phyloP scores from a whole-genome alignment of 2,329 filamentous ascomycete species.

The Talaromyces sp. region DNA sequence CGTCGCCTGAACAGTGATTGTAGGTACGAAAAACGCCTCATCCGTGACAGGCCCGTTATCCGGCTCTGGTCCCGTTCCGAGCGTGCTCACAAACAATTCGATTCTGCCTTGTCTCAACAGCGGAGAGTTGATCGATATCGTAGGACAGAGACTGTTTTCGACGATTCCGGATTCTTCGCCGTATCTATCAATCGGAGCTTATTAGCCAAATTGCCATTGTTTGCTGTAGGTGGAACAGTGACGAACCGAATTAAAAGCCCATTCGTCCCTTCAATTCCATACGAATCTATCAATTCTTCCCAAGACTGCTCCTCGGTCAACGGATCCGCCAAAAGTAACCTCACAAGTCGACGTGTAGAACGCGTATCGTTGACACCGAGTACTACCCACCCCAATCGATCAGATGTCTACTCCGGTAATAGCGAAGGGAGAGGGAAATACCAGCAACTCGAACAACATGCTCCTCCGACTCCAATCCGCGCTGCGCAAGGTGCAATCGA shows the following conservation, averaged over 20 bases:
- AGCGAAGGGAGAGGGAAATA: slow-evolving; percentile 23
- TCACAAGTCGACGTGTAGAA: slow-evolving; percentile 60
- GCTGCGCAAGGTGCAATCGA: slow-evolving; percentile 58
- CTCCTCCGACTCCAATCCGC: slow-evolving; percentile 56
- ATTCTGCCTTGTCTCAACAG: slow-evolving; percentile 56
- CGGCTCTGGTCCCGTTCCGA: slow-evolving; percentile 50
- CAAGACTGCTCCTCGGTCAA: slow-evolving; percentile 62
- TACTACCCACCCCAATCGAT: slow-evolving; percentile 34
- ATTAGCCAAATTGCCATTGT: background rate
- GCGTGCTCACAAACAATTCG: slow-evolving; percentile 59
- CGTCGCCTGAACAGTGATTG: slow-evolving; percentile 67
- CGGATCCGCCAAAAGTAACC: slow-evolving; percentile 69
- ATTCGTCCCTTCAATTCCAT: slow-evolving; percentile 49
- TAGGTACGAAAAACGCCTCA: slow-evolving; percentile 72
- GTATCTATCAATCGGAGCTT: slow-evolving; percentile 43
- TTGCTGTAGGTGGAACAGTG: background rate
- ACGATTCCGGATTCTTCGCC: slow-evolving; percentile 52
- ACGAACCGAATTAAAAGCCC: slow-evolving; percentile 61
- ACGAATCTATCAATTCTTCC: slow-evolving; percentile 61
- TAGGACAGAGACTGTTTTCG: slow-evolving; percentile 53
- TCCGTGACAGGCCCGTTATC: slow-evolving; percentile 51
- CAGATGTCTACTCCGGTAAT: background rate
- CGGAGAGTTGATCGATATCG: slow-evolving; percentile 56
- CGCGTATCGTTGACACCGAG: slow-evolving; percentile 51
- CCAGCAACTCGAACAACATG: slow-evolving; percentile 58